Conservation (phyloP, 305 asterid species). For the Solanum hybrid region DNA sequence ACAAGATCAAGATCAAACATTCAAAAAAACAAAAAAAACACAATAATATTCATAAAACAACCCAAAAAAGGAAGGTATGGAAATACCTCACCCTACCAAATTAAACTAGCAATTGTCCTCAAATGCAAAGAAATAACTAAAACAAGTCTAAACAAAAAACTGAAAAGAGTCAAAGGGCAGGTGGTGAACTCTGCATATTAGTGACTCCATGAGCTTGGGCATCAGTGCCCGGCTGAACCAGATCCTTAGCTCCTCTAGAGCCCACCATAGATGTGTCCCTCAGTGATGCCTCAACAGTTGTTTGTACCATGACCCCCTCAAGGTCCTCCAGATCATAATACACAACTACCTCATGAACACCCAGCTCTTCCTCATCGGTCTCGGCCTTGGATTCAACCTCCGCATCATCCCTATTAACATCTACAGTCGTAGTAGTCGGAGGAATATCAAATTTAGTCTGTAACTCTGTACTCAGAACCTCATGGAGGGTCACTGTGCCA, state of each 20-base stretch:
- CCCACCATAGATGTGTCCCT: background rate
- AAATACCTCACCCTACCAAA: background rate
- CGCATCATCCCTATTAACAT: background rate
- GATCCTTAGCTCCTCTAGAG: background rate
- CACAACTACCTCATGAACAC: background rate
- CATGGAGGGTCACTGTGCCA: background rate
- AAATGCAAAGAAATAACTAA: background rate
- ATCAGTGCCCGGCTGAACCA: background rate
- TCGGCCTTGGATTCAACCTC: background rate
- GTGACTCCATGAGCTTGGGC: background rate
- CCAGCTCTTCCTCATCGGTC: background rate
- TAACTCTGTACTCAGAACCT: background rate
- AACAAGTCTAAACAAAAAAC: background rate
- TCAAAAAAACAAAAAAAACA: background rate
- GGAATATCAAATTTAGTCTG: background rate
- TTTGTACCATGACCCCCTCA: background rate
- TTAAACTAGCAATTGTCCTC: background rate
- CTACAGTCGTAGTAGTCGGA: background rate
- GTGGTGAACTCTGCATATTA: background rate
- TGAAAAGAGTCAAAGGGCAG: background rate
- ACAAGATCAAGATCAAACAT: background rate
- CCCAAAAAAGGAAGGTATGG: background rate
- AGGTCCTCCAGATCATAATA: background rate
- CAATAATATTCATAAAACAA: background rate
- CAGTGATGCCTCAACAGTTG: background rate